Conservation (phyloP, 2,329 filamentous ascomycete species). For the Dactylonectria macrodidyma region DNA sequence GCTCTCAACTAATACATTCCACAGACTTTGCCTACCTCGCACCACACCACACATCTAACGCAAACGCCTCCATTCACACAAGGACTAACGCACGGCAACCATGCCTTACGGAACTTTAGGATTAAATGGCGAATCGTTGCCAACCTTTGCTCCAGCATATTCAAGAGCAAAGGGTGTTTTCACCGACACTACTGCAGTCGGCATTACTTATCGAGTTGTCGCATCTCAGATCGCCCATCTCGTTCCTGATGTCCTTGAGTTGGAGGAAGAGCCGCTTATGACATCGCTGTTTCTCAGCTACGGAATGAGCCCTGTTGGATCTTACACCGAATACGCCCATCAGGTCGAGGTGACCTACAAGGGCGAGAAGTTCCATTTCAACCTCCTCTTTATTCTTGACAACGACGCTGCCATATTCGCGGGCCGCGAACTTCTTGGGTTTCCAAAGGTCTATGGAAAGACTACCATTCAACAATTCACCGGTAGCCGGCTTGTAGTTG, state of each 20-base stretch:
- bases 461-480: conserved; percentile 21
- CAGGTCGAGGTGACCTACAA: conserved; percentile 30
- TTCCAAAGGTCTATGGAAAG: conserved; percentile 30
- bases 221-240: conserved; percentile 25
- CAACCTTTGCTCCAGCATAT: conserved; percentile 27
- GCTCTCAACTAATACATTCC: background rate
- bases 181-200: conserved; percentile 22
- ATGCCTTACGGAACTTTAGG: conserved; percentile 28
- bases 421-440: conserved; percentile 26
- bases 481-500: conserved; percentile 16
- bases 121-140: conserved; percentile 22
- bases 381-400: conserved; percentile 28
- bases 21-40: background rate
- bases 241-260: conserved; percentile 22
- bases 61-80: background rate
- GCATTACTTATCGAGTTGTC: conserved; percentile 28
- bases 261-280: conserved; percentile 28
- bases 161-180: conserved; percentile 15
- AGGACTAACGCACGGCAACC: background rate
- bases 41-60: background rate
- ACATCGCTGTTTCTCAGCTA: conserved; percentile 25
- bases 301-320: conserved; percentile 21
- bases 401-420: conserved; percentile 32
- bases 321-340: conserved; percentile 27
- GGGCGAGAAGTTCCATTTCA: conserved; percentile 26